Conservation (phyloP, 2,329 filamentous ascomycete species). For the Penicillium sp. region DNA sequence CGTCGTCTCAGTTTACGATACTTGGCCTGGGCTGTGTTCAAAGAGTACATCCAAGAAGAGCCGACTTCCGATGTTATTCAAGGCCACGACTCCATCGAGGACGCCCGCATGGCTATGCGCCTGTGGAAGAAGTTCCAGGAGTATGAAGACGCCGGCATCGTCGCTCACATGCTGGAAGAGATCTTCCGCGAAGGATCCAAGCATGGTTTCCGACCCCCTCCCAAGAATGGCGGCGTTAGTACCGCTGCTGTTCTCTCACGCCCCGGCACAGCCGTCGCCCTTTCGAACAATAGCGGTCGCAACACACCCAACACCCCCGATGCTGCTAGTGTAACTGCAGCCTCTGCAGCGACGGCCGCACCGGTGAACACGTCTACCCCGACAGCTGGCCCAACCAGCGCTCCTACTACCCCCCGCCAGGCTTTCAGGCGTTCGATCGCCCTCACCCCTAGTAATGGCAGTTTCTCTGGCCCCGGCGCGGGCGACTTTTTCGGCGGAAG, state of each 20-base stretch:
- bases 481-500: conserved; percentile 49
- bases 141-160: conserved; percentile 81
- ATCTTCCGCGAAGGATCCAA: conserved; percentile 74
- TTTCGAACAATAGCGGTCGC: conserved; percentile 48
- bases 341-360: conserved; percentile 13
- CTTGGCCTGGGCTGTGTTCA: conserved; percentile 86
- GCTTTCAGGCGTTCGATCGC: conserved; percentile 50
- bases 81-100: conserved; percentile 90
- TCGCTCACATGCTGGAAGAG: conserved; percentile 83
- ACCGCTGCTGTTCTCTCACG: conserved; percentile 41
- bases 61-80: conserved; percentile 54
- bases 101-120: conserved; percentile 87
- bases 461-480: conserved; percentile 45
- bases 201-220: conserved; percentile 63
- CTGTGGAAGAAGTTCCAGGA: conserved; percentile 90
- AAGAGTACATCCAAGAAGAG: conserved; percentile 90
- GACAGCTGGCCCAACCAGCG: conserved; percentile 34
- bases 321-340: conserved; percentile 27
- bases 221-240: conserved; percentile 44
- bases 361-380: conserved; percentile 17
- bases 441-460: conserved; percentile 51
- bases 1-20: conserved; percentile 92
- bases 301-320: conserved; percentile 52
- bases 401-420: conserved; percentile 50
- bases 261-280: conserved; percentile 48